These are phyloP conservation scores for Gnomoniopsis sp. DNA, from an alignment of 2,329 filamentous ascomycete genomes.

Conservation along the genomic window DNA sequence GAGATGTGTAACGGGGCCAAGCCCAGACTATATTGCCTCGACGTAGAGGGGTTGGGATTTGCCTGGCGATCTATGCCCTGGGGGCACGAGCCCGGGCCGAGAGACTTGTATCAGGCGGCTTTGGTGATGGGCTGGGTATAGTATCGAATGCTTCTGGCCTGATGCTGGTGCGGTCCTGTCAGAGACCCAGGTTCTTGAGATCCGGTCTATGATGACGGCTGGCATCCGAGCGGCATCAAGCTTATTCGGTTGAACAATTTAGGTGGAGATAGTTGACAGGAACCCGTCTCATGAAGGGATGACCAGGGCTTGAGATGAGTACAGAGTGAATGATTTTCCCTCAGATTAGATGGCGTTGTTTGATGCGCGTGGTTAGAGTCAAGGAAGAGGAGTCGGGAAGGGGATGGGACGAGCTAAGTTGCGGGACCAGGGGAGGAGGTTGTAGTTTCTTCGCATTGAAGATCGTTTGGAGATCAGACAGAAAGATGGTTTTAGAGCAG, in stretches of 20 bases:
- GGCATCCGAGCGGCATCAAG: conserved; percentile 52
- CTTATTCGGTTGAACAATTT: conserved; percentile 23
- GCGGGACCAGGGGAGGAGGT: conserved; percentile 17
- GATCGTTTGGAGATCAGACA: conserved; percentile 35
- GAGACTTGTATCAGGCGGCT: conserved; percentile 37
- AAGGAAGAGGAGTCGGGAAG: conserved; percentile 13
- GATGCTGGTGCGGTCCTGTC: conserved; percentile 37
- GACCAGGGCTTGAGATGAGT: background rate
- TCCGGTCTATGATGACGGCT: conserved; percentile 50
- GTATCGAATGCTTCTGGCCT: conserved; percentile 38
- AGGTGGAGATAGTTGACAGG: conserved; percentile 13
- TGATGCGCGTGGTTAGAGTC: conserved; percentile 13
- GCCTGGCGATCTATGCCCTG: conserved; percentile 30
- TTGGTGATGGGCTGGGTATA: conserved; percentile 31
- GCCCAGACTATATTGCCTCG: conserved; percentile 28
- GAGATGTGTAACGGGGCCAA: conserved; percentile 22
- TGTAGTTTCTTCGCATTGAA: conserved; percentile 26
- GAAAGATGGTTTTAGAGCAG: conserved; percentile 22
- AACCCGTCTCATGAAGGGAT: conserved; percentile 9
- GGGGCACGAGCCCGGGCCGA: conserved; percentile 34
- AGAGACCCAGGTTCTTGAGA: conserved; percentile 47
- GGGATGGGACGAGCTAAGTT: conserved; percentile 1
- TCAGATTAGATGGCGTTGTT: conserved; percentile 18
- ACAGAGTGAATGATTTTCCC: conserved; percentile 10
- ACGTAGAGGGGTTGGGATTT: conserved; percentile 18